A percentile compares a stretch with the other conserved stretches of the same genome.
Conservation (phyloP, 208 protist genomes). For the Trypanosoma congolense region DNA sequence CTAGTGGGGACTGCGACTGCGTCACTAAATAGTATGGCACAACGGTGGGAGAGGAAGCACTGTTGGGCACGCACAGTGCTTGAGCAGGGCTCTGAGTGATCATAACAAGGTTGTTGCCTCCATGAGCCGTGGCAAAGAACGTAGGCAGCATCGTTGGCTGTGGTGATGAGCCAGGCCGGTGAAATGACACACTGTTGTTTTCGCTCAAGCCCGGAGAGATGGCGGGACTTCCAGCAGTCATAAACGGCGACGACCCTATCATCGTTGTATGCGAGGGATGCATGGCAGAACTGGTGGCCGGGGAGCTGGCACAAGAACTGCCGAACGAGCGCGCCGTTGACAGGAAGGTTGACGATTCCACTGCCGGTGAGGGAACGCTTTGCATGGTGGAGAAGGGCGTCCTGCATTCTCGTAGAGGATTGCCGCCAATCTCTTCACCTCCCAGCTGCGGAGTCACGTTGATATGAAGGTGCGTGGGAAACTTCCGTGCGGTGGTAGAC, state of each 20-base stretch:
- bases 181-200: slow-evolving; percentile 3
- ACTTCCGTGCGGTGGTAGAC: background rate
- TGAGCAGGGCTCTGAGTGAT: slow-evolving; percentile 13
- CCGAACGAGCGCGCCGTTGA: background rate
- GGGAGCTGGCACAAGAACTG: slow-evolving; percentile 4
- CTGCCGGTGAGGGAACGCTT: background rate
- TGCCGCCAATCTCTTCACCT: background rate
- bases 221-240: background rate
- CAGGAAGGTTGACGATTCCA: background rate
- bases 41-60: background rate
- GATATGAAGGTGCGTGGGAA: background rate
- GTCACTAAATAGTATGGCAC: slow-evolving; percentile 16
- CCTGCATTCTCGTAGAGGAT: background rate
- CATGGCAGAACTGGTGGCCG: background rate
- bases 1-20: slow-evolving; percentile 13
- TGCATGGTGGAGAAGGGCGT: background rate
- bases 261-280: background rate
- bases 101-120: slow-evolving; percentile 18
- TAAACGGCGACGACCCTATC: background rate
- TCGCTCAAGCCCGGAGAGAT: background rate
- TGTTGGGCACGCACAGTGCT: slow-evolving; percentile 1
- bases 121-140: slow-evolving; percentile 26
- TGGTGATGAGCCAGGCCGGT: slow-evolving; percentile 15
- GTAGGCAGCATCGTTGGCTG: slow-evolving; percentile 11
- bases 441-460: background rate